Conservation (phyloP, 371 early-diverging fungal species). For the Mucor piriformis region DNA sequence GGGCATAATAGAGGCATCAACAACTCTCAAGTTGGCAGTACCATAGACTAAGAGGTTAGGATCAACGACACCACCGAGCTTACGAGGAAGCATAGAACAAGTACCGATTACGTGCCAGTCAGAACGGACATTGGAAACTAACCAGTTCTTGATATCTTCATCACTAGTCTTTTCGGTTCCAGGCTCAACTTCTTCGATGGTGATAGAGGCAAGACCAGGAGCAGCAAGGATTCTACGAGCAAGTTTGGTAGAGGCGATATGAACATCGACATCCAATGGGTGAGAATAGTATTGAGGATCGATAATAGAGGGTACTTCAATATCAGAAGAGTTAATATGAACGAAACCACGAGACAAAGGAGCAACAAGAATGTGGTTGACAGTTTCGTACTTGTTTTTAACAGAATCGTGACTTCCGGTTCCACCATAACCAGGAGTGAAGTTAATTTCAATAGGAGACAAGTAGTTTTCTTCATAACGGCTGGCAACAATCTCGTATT, state of each 20-base stretch:
- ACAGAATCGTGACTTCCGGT: not conserved
- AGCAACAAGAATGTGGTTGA: constrained; percentile 20
- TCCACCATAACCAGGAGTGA: constrained; percentile 24
- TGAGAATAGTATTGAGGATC: constrained; percentile 23
- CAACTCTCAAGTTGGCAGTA: constrained; percentile 38
- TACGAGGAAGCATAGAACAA: constrained; percentile 37
- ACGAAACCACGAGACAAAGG: constrained; percentile 16
- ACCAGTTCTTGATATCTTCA: constrained; percentile 18
- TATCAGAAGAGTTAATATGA: constrained; percentile 19
- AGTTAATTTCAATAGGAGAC: constrained; percentile 23
- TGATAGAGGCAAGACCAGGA: constrained; percentile 11
- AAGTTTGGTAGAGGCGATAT: constrained; percentile 19
- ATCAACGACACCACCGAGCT: constrained; percentile 41
- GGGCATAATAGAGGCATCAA: constrained; percentile 53
- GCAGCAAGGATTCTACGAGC: constrained; percentile 15
- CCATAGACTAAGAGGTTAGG: constrained; percentile 40
- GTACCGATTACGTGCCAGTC: constrained; percentile 38
- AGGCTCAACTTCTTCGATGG: constrained; percentile 16
- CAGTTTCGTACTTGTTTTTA: constrained; percentile 21
- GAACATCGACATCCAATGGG: constrained; percentile 18
- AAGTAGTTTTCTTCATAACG: constrained; percentile 18
- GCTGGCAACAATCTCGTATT: constrained; percentile 16
- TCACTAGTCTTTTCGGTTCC: constrained; percentile 13
- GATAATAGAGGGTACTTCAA: constrained; percentile 12
- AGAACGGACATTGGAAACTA: constrained; percentile 23